Evolutionary conservation across 345 rosid species (phyloP).

Genomic region (Populus simonii): DNA sequence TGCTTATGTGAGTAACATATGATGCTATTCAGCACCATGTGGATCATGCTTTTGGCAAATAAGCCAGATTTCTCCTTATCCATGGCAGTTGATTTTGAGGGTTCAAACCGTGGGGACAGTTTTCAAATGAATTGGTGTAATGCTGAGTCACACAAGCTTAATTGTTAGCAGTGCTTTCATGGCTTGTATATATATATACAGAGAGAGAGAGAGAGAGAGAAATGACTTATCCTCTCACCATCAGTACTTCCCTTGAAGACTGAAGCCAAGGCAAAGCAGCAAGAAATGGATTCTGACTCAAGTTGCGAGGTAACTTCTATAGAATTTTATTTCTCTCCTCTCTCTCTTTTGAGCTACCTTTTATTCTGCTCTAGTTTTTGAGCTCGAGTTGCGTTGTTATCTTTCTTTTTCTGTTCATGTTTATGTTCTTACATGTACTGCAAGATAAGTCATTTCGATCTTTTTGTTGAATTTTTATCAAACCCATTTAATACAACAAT

Average conservation of each 20-base stretch:
- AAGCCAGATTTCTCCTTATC: not conserved
- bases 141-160: not conserved
- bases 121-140: not conserved
- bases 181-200: not conserved
- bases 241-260: not conserved
- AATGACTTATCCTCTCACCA: not conserved
- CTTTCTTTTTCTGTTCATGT: too few species aligned
- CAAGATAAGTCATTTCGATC: too few species aligned
- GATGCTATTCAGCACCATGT: not conserved
- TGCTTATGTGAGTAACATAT: not conserved
- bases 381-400: too few species aligned
- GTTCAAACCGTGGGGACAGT: constrained; percentile 3
- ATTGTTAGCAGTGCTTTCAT: not conserved
- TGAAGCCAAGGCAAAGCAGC: not conserved
- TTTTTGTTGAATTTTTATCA: too few species aligned
- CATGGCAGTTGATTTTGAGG: not conserved
- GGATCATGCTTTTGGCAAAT: not conserved
- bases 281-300: constrained; percentile 31
- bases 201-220: too few species aligned
- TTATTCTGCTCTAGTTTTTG: not conserved
- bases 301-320: constrained; percentile 27
- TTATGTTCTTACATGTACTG: too few species aligned
- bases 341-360: not conserved
- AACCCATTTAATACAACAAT: too few species aligned
- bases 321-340: not conserved